Evolutionary conservation across 192 early-diverging fungal genomes (phyloP), one percentile per base, ranked within the genome.

Genomic region (Chytriomyces hyalinus): DNA sequence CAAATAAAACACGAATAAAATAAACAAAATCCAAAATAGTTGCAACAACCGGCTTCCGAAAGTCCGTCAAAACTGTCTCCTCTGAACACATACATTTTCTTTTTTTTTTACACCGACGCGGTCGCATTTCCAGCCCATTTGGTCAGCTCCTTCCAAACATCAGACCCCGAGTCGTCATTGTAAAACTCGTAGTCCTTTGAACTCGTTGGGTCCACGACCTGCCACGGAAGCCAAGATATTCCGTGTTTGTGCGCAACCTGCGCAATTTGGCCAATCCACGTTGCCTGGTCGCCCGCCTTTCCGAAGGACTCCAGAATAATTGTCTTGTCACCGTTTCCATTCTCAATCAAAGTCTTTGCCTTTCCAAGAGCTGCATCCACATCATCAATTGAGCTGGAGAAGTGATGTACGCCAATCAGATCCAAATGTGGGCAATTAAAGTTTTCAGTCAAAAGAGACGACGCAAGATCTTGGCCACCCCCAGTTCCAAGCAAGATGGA

Each of bases 361-460:
- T 60, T 26, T 48, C 28, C 24, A 10, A 15, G 22, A 2, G 73
- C 73, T 20, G 61, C 22, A 9, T 65, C 48, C 78, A 69, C 53
- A 49, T 71, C 68, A 9, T 6, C 26, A 17, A 46, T 65, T 26
- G n/a, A 22, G 36, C 15, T 60, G 2, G 24, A 28, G 63, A 78
- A 79, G n/a, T 74, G 78, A 65, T 79, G 78, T 22, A 79, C 6
- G 17, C 61, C 68, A 9, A 79, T 59, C 9, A 79, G 45, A 59
- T 79, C 78, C 53, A 79, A 15, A 8, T 26, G 36, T n/a, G 11
- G n/a, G 46, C 78, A 79, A 10, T 48, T 49, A n/a, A 79, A 73
- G 59, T 79, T 60, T 44, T 79, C 22, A 22, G 11, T 17, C 6
- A 79, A 20, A 15, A 74, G 20, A 6, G 78, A 79, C 15, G 8